Conservation (phyloP, 2,329 filamentous ascomycete species). For the Cladobotryum protrusum region DNA sequence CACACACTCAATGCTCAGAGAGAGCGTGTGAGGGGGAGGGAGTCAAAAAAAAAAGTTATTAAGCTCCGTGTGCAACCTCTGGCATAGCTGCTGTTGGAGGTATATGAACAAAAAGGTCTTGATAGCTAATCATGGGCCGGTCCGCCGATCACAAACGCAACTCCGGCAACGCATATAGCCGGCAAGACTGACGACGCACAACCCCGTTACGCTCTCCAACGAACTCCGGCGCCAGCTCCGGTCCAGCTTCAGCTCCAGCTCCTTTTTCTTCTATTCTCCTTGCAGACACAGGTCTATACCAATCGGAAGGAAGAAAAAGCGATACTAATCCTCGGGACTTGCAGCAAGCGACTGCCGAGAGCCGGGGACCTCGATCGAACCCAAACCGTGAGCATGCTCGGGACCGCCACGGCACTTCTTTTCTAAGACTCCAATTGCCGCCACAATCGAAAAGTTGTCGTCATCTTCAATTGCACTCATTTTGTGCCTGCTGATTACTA, state of each 20-base stretch:
- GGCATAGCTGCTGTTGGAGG: too few relatives aligned
- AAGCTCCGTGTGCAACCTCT: too few relatives aligned
- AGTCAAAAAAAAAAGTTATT: too few relatives aligned
- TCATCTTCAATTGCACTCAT: too few relatives aligned
- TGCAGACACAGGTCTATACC: too few relatives aligned
- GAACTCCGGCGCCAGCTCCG: too few relatives aligned
- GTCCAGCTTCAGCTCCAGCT: too few relatives aligned
- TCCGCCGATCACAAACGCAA: conserved; percentile 9
- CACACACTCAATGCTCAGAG: too few relatives aligned
- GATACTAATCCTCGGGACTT: background rate
- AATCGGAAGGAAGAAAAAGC: background rate
- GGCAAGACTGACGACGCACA: conserved; percentile 2
- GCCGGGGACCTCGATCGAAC: background rate
- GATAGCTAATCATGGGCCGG: conserved; percentile 5
- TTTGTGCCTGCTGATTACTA: background rate
- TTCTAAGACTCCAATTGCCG: background rate
- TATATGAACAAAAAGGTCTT: background rate
- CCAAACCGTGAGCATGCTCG: background rate
- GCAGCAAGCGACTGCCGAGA: too few relatives aligned
- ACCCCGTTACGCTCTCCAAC: too few relatives aligned
- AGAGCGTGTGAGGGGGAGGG: too few relatives aligned
- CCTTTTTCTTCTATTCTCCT: too few relatives aligned
- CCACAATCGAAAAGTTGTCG: background rate
- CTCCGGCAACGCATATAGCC: background rate
- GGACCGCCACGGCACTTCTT: background rate